These are phyloP conservation scores for Sindora glabra DNA, from an alignment of 306 rosid genomes.

Conservation along the genomic window DNA sequence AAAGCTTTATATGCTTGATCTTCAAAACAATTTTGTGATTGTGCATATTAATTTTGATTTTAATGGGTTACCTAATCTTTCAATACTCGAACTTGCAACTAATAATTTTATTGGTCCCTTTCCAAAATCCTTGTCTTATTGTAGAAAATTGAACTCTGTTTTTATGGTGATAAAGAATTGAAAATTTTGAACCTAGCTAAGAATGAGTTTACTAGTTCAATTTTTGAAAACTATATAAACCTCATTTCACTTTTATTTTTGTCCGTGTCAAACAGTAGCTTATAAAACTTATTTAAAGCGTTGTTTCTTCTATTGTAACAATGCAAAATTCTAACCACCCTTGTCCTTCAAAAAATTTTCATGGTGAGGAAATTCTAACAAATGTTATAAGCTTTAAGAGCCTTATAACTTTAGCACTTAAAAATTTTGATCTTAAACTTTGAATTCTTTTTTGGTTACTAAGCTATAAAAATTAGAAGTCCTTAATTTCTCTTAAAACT, in stretches of 20 bases:
- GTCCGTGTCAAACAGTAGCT: slow-evolving; percentile 66
- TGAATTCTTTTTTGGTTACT: slow-evolving; percentile 52
- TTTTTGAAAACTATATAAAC: slow-evolving; percentile 49
- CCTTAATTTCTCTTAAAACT: slow-evolving; percentile 72
- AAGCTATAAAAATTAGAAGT: slow-evolving; percentile 48
- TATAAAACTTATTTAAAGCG: slow-evolving; percentile 38
- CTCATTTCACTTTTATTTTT: slow-evolving; percentile 49
- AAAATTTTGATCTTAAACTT: slow-evolving; percentile 60
- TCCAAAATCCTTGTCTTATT: slow-evolving; percentile 49
- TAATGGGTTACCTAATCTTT: slow-evolving; percentile 44
- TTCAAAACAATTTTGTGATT: slow-evolving; percentile 49
- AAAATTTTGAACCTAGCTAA: slow-evolving; percentile 58
- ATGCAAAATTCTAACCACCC: slow-evolving; percentile 58
- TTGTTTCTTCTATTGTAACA: slow-evolving; percentile 43
- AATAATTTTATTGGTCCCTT: slow-evolving; percentile 57
- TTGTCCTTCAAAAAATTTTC: slow-evolving; percentile 56
- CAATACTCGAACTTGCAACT: slow-evolving; percentile 53
- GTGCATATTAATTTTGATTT: slow-evolving; percentile 55
- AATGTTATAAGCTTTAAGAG: slow-evolving; percentile 35
- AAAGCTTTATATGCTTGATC: slow-evolving; percentile 59
- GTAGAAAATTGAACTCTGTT: too few species aligned
- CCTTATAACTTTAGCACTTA: slow-evolving; percentile 52
- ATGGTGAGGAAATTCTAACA: slow-evolving; percentile 54
- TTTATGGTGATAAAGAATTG: too few species aligned
- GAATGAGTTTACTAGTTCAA: slow-evolving; percentile 48